These are phyloP conservation scores for Candida pseudoviswanathii DNA, from an alignment of 1,139 yeast species.

Conservation along the genomic window DNA sequence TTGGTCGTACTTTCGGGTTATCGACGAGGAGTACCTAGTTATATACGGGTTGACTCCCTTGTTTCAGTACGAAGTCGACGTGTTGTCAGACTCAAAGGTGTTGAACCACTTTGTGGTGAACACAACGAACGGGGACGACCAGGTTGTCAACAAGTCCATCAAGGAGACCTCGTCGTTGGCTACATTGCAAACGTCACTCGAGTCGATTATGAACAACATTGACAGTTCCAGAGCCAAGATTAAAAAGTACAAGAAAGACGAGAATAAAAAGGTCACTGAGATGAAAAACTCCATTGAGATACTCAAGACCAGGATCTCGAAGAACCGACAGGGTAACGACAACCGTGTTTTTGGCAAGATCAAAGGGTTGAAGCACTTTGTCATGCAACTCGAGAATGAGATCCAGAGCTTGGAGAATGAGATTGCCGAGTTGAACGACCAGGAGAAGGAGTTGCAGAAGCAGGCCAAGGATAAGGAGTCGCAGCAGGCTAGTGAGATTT, in stretches of 20 bases:
- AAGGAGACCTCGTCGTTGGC: conserved; percentile 51
- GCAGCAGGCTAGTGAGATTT: conserved; percentile 24
- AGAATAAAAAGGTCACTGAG: conserved; percentile 54
- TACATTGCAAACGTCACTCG: conserved; percentile 64
- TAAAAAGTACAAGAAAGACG: conserved; percentile 65
- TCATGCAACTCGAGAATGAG: conserved; percentile 43
- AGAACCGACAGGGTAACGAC: conserved; percentile 30
- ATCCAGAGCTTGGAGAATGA: conserved; percentile 28
- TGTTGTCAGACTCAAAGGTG: conserved; percentile 34
- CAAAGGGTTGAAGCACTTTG: conserved; percentile 45
- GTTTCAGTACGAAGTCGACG: conserved; percentile 68
- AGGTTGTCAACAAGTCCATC: conserved; percentile 37
- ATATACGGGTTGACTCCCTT: conserved; percentile 69
- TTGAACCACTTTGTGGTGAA: conserved; percentile 32
- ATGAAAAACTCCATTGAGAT: conserved; percentile 60
- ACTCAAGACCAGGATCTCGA: conserved; percentile 50
- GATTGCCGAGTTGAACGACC: conserved; percentile 20
- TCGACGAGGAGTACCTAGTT: conserved; percentile 46
- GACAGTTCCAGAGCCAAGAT: conserved; percentile 50
- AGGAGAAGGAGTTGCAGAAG: conserved; percentile 21
- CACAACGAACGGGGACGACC: conserved; percentile 28
- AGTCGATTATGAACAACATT: conserved; percentile 60
- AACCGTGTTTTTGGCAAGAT: conserved; percentile 40
- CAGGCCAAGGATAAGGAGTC: conserved; percentile 25
- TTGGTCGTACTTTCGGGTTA: conserved; percentile 56